Base-by-base conservation (phyloP, 352 stramenopile genomes). In the Pythium pyrilobum region DNA sequence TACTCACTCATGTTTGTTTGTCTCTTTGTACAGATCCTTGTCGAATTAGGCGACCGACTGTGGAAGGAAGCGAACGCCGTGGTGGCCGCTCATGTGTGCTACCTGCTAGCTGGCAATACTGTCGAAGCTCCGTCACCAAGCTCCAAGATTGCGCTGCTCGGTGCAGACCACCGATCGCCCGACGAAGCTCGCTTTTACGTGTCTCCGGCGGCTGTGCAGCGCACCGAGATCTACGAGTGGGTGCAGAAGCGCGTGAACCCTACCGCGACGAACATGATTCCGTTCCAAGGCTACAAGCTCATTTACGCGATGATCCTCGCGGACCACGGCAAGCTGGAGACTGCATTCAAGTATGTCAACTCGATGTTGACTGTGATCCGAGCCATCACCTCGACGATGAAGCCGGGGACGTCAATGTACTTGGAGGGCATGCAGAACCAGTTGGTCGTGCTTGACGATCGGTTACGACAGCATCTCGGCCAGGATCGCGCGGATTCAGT, bases 261-360 rank as follows among this genome's bases (percentile, higher is more conserved):
- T 16, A 67, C 61, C 8, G 56, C 66, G 18, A 81, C 74, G 20
- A 71, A 77, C 46, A 79, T 91, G 72, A 85, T 95, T 44, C 77
- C 85, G 23, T 93, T 94, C 62, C 85, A 95, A 55, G 85, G 83
- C 20, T 95, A 94, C 70, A 95, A 95, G 57, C 65, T 94, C 29
- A 92, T 95, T 49, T 88, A 95, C 51, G 79, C 85, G 21, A 92
- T 92, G 79, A 65, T 91, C 24, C 56, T 95, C 25, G 85, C 82
- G 0, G 85, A 95, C 58, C 76, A 89, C 56, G 85, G 85, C 29
- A 90, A 89, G 61, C 61, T 91, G 10, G 82, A 92, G 51, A 84
- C 76, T 13, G 69, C 85, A 18, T 93, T 92, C 65, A 90, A 89
- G 62, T 95, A 95, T 50, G 82, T 95, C 48, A 87, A 77, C 43